Evolutionary conservation across 2,329 filamentous ascomycete species (phyloP).

Genomic region (Gaeumannomyces sp.): DNA sequence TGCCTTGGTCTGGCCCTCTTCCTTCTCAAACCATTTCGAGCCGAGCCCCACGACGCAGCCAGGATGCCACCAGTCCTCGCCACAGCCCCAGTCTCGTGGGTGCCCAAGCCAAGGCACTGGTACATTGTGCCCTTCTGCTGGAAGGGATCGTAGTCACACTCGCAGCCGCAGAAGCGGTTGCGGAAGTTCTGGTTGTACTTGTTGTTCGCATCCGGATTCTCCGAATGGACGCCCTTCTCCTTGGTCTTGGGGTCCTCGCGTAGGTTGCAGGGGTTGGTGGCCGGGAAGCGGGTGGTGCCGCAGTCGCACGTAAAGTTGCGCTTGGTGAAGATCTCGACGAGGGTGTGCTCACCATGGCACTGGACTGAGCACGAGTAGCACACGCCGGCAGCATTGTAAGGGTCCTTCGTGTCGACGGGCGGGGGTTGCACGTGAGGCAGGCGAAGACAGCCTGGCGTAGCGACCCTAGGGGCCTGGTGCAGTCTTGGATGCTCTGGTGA

Average conservation of each 20-base stretch:
- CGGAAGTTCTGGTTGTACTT: conserved; percentile 94
- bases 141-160: conserved; percentile 79
- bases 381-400: conserved; percentile 71
- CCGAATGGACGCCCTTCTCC: conserved; percentile 71
- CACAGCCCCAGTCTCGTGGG: conserved; percentile 79
- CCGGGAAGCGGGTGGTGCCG: conserved; percentile 73
- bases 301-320: conserved; percentile 96
- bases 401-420: conserved; percentile 53
- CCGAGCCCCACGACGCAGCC: conserved; percentile 81
- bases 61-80: conserved; percentile 97
- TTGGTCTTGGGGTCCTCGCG: conserved; percentile 68
- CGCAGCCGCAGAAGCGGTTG: conserved; percentile 88
- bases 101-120: conserved; percentile 83
- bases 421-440: conserved; percentile 91
- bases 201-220: conserved; percentile 67
- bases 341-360: conserved; percentile 89
- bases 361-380: conserved; percentile 97
- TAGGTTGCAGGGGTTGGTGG: conserved; percentile 66
- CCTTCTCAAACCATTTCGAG: conserved; percentile 62
- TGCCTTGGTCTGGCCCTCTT: conserved; percentile 23
- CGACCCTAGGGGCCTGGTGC: conserved; percentile 83
- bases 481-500: conserved; percentile 79
- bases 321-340: conserved; percentile 95
- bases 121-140: conserved; percentile 97
- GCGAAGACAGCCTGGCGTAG: conserved; percentile 86